Percentiles rank a stretch among this genome's conserved stretches.
These are phyloP conservation scores for Sporothrix brunneoviolacea DNA, from an alignment of 2,329 filamentous ascomycete genomes.

Conservation along the genomic window DNA sequence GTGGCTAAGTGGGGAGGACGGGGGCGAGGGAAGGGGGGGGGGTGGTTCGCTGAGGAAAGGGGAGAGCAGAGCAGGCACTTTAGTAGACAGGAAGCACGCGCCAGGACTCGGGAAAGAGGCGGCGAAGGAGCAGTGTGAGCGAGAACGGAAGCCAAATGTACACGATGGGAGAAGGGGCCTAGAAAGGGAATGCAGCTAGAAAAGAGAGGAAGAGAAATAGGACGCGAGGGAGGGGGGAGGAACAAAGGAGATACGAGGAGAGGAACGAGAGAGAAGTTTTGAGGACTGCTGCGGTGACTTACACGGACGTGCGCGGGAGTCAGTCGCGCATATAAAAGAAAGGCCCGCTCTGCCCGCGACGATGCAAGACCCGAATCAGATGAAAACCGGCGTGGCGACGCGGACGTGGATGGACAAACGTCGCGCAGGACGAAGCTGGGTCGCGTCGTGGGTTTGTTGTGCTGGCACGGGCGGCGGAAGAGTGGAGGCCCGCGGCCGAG, in stretches of 20 bases:
- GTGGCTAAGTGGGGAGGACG: slow-evolving; percentile 18
- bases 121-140: too few species aligned
- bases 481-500: slow-evolving; percentile 11
- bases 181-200: neutral
- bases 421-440: neutral
- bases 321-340: slow-evolving; percentile 7
- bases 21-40: slow-evolving; percentile 5
- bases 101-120: too few species aligned
- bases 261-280: neutral
- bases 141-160: neutral
- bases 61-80: neutral
- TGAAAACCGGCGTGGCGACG: neutral
- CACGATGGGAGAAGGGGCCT: neutral
- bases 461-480: slow-evolving; percentile 2
- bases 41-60: slow-evolving; percentile 1
- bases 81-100: too few species aligned
- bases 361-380: neutral
- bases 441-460: slow-evolving; percentile 12
- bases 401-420: slow-evolving; percentile 3
- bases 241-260: neutral
- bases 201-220: neutral
- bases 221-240: neutral
- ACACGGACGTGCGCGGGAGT: slow-evolving; percentile 10
- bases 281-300: slow-evolving; percentile 6
- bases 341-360: neutral